phyloP scores from a whole-genome alignment of 768 basidiomycete genomes.

The Calocera cornea region DNA sequence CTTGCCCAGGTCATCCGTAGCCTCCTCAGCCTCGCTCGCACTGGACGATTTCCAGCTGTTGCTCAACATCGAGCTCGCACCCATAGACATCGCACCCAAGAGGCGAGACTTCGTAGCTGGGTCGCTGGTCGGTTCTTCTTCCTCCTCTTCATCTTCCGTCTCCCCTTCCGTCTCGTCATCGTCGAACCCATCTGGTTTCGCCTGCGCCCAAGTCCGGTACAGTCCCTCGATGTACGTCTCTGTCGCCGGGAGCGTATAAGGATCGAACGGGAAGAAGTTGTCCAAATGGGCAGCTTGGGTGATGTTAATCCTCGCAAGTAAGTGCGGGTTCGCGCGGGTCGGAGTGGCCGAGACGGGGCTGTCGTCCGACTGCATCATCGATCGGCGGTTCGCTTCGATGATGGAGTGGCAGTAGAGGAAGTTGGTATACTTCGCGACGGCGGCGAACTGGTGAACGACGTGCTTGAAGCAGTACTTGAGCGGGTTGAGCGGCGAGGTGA shows the following conservation, averaged over 20 bases:
- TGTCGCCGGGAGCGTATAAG: slow-evolving; percentile 78
- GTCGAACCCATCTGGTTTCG: slow-evolving; percentile 56
- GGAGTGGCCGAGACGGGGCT: slow-evolving; percentile 14
- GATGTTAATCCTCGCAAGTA: slow-evolving; percentile 6
- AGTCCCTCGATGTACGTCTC: slow-evolving; percentile 61
- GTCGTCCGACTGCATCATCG: slow-evolving; percentile 30
- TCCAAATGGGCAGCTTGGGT: slow-evolving; percentile 47
- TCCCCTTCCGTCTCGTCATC: slow-evolving; percentile 49
- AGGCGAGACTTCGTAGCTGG: slow-evolving; percentile 12
- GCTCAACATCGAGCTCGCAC: not conserved
- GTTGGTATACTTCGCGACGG: slow-evolving; percentile 73
- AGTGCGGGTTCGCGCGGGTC: not conserved
- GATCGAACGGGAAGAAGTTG: slow-evolving; percentile 97
- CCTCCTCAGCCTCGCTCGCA: slow-evolving; percentile 23
- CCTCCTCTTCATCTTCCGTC: slow-evolving; percentile 25
- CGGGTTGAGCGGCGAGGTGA: slow-evolving; percentile 76
- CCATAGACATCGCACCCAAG: not conserved
- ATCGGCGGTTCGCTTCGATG: slow-evolving; percentile 73
- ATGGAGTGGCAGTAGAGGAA: slow-evolving; percentile 93
- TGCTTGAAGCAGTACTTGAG: slow-evolving; percentile 81
- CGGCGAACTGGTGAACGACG: slow-evolving; percentile 89
- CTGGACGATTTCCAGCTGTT: not conserved
- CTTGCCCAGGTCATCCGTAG: slow-evolving; percentile 40
- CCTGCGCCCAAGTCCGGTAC: slow-evolving; percentile 81
- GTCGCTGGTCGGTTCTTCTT: slow-evolving; percentile 14